Conservation (phyloP, 1,284 basidiomycete species). For the Cryptococcus wingfieldii region DNA sequence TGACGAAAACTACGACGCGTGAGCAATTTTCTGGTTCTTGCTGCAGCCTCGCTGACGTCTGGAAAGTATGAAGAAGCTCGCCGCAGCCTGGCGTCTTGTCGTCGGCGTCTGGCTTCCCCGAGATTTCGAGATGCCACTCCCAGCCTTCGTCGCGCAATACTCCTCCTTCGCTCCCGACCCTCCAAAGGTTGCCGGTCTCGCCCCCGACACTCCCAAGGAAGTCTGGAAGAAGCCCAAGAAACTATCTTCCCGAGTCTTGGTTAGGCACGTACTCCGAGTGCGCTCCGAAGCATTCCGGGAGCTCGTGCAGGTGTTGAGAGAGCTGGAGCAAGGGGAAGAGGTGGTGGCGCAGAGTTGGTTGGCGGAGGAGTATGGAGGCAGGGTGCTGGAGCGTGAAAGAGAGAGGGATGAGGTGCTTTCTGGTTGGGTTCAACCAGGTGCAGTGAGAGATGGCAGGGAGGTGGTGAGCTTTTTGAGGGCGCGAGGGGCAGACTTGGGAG, state of each 20-base stretch:
- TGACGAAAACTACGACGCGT: constrained; percentile 74
- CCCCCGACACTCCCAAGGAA: constrained; percentile 25
- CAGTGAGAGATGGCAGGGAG: constrained; percentile 36
- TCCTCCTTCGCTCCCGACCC: constrained; percentile 38
- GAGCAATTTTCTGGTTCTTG: constrained; percentile 33
- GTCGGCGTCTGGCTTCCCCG: constrained; percentile 85
- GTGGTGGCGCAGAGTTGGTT: constrained; percentile 45
- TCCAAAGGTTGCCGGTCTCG: constrained; percentile 36
- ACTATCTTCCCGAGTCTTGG: constrained; percentile 71
- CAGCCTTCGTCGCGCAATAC: constrained; percentile 56
- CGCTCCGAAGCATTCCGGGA: constrained; percentile 71
- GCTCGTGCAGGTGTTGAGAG: constrained; percentile 64
- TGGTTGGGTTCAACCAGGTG: constrained; percentile 26
- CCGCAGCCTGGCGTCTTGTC: constrained; percentile 82
- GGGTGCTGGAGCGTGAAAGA: constrained; percentile 25
- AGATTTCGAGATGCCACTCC: constrained; percentile 70
- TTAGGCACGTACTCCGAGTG: constrained; percentile 77
- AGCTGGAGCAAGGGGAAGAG: constrained; percentile 54
- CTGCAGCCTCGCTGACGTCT: neutral
- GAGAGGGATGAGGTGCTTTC: constrained; percentile 16
- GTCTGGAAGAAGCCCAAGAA: constrained; percentile 46
- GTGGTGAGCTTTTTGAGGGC: constrained; percentile 43
- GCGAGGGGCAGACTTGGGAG: constrained; percentile 39
- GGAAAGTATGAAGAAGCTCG: constrained; percentile 61
- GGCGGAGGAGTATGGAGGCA: constrained; percentile 37